Evolutionary conservation across 345 rosid species (phyloP).

Genomic region (Ceriops decandra): DNA sequence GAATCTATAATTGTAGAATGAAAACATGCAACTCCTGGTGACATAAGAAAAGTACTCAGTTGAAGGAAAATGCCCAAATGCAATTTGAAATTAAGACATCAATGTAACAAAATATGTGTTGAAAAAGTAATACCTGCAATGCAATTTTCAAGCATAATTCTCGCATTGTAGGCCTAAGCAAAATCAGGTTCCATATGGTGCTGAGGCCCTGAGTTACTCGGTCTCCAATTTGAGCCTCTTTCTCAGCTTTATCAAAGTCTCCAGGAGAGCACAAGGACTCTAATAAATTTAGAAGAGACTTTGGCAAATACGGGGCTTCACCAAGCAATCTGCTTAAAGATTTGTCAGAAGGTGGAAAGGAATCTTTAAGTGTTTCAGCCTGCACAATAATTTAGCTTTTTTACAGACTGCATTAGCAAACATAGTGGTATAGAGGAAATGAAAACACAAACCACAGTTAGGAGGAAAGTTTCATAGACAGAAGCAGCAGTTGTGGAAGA

Average conservation of each 20-base stretch:
- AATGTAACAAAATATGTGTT: neutral
- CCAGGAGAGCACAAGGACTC: conserved; percentile 81
- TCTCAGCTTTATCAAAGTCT: conserved; percentile 50
- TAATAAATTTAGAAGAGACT: conserved; percentile 71
- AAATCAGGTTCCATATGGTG: conserved; percentile 83
- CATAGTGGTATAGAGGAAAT: conserved; percentile 11
- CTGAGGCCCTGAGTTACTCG: conserved; percentile 98
- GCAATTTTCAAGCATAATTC: conserved; percentile 84
- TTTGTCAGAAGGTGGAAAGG: conserved; percentile 98
- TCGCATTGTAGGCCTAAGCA: conserved; percentile 80
- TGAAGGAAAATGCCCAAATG: neutral
- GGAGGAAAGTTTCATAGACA: conserved; percentile 75
- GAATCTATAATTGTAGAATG: no score
- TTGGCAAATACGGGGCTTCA: conserved; percentile 88
- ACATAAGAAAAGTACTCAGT: no score
- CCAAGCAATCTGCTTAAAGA: conserved; percentile 84
- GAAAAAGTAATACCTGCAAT: conserved; percentile 62
- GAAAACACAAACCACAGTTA: conserved; percentile 63
- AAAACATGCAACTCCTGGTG: neutral
- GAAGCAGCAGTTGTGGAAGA: conserved; percentile 88
- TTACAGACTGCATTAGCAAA: neutral
- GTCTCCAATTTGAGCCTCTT: conserved; percentile 73
- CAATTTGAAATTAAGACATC: neutral
- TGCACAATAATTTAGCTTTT: conserved; percentile 28
- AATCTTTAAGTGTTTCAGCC: conserved; percentile 91